Conservation (phyloP, 1,139 yeast species). For the Blastobotrys arbuscula region DNA sequence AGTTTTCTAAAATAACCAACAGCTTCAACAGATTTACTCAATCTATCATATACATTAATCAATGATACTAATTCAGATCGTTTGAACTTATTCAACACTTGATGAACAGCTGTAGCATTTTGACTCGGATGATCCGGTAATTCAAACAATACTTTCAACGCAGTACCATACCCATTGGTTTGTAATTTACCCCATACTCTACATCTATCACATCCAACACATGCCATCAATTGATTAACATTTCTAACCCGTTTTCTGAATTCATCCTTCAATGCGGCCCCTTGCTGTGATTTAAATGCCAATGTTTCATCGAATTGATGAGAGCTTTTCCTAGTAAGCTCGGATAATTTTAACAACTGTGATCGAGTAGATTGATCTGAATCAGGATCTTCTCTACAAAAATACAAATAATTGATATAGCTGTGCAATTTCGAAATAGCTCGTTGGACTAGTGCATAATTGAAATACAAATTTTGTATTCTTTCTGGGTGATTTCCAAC, state of each 20-base stretch:
- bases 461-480: constrained; percentile 81
- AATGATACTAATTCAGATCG: constrained; percentile 87
- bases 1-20: constrained; percentile 62
- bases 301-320: constrained; percentile 48
- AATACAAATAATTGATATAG: constrained; percentile 45
- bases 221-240: constrained; percentile 91
- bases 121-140: constrained; percentile 46
- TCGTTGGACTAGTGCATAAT: constrained; percentile 81
- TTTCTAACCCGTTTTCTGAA: constrained; percentile 81
- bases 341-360: constrained; percentile 35
- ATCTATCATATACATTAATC: constrained; percentile 84
- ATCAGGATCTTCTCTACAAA: constrained; percentile 42
- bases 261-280: constrained; percentile 58
- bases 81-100: constrained; percentile 47
- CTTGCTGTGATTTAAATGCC: constrained; percentile 45
- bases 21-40: constrained; percentile 76
- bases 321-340: constrained; percentile 31
- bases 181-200: constrained; percentile 97
- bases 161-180: constrained; percentile 96
- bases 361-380: constrained; percentile 46
- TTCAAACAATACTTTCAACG: constrained; percentile 83
- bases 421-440: constrained; percentile 63
- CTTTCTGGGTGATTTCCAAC: constrained; percentile 91
- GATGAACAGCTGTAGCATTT: constrained; percentile 34
- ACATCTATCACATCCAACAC: constrained; percentile 97